Conservation (phyloP, 2,329 filamentous ascomycete genomes). For the Apiospora saccharicola region DNA sequence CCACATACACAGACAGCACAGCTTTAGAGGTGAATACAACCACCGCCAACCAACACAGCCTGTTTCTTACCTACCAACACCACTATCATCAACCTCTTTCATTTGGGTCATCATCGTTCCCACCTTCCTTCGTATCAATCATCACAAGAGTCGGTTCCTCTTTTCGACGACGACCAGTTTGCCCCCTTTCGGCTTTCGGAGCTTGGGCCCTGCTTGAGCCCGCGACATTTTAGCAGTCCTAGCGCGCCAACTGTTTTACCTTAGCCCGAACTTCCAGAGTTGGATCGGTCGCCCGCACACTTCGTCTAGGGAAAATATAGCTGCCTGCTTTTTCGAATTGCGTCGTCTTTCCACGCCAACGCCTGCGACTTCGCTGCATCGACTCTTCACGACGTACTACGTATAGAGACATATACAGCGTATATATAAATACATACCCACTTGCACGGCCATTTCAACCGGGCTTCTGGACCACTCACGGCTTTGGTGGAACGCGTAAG, state of each 20-base stretch:
- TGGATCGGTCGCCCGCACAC: slow-evolving; percentile 3
- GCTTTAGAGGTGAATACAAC: too few species aligned
- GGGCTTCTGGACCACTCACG: not conserved
- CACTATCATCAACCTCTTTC: not conserved
- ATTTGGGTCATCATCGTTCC: not conserved
- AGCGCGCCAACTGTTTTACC: slow-evolving; percentile 21
- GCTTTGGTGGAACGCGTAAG: slow-evolving; percentile 6
- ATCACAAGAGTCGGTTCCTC: not conserved
- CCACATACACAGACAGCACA: too few species aligned
- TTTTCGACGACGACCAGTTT: not conserved
- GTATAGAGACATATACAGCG: not conserved
- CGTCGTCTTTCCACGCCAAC: not conserved
- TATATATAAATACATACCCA: not conserved
- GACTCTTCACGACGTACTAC: not conserved
- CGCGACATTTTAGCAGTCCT: slow-evolving; percentile 7
- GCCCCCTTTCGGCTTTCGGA: not conserved
- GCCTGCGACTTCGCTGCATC: slow-evolving; percentile 13
- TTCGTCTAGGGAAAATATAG: slow-evolving; percentile 11
- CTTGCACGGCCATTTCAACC: not conserved
- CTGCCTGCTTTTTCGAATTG: slow-evolving; percentile 18
- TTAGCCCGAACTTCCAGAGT: slow-evolving; percentile 8
- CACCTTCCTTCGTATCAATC: not conserved
- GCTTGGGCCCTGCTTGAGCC: slow-evolving; percentile 19
- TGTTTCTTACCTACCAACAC: not conserved
- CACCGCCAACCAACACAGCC: not conserved